Evolutionary conservation across 352 stramenopile species (phyloP).

Genomic region (Phytophthora pinifolia): DNA sequence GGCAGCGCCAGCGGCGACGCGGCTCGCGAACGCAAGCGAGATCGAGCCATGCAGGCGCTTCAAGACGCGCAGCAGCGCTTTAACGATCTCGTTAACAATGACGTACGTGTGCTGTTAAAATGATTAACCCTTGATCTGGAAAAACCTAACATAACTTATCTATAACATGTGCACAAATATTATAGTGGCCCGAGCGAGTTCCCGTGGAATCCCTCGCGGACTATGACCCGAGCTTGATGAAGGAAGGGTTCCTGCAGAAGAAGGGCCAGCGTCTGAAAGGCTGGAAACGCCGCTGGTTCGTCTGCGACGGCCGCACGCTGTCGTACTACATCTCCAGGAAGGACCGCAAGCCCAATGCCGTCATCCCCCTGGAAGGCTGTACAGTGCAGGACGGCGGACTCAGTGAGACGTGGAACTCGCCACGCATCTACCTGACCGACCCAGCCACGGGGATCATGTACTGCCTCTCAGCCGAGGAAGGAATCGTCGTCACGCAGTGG

Average conservation of each 20-base stretch:
- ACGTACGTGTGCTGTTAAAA: slow-evolving; percentile 36
- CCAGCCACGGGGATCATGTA: slow-evolving; percentile 75
- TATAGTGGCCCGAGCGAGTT: slow-evolving; percentile 62
- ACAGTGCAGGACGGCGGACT: slow-evolving; percentile 80
- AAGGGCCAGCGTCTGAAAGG: slow-evolving; percentile 81
- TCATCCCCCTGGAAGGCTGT: slow-evolving; percentile 78
- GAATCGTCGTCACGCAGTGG: slow-evolving; percentile 68
- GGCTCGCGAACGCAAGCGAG: slow-evolving; percentile 48
- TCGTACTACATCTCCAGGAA: slow-evolving; percentile 85
- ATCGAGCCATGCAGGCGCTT: slow-evolving; percentile 67
- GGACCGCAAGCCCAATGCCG: slow-evolving; percentile 79
- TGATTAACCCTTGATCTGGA: slow-evolving; percentile 1
- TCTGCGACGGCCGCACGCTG: slow-evolving; percentile 78
- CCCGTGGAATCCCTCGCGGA: slow-evolving; percentile 45
- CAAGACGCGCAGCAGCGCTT: slow-evolving; percentile 80
- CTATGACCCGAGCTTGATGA: slow-evolving; percentile 71
- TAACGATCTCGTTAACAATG: slow-evolving; percentile 75
- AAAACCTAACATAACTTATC: slow-evolving; percentile 4
- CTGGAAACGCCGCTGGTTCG: slow-evolving; percentile 87
- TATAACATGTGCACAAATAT: slow-evolving; percentile 5
- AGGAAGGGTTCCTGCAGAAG: slow-evolving; percentile 86
- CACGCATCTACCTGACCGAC: slow-evolving; percentile 84
- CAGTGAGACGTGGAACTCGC: slow-evolving; percentile 87
- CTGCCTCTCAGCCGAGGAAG: slow-evolving; percentile 78
- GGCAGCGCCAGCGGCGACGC: slow-evolving; percentile 20